Base-by-base conservation (phyloP, 345 rosid species). In the Syzygium aqueum region DNA sequence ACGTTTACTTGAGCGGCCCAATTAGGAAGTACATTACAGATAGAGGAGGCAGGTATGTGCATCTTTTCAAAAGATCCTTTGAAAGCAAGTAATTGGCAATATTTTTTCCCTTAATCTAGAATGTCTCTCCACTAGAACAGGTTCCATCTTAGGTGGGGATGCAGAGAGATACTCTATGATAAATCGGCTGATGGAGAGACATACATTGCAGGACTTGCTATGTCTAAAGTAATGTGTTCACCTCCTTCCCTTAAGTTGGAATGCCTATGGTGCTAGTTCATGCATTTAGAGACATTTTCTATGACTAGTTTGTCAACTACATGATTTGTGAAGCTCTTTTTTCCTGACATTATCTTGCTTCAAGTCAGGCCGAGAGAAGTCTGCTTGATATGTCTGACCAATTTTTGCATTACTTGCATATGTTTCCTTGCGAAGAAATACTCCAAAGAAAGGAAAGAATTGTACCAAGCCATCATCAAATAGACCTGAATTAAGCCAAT, bases 131-230 rank as follows among this genome's bases (percentile, higher is more conserved):
- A 87, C 84, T 61, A 59, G 91, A 93, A 88, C 96, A 97, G 99
- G 93, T 96, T 97, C 89, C 99, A 97, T 93, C 92, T 97, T 80
- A 93, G 99, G 92, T 97, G 99, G 99, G 99, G 99, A 85, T 97
- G 99, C 94, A 93, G 99, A 89, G 93, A 95, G 93, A 89, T 97
- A 85, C 95, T 95, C 25, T 95, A 95, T 61, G 94, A 95, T 88
- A 93, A 87, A 91, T 87, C 95, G 87, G 87, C 94, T 51, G 89
- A 91, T 88, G 96, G 98, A 78, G 95, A 92, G 90, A 94, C 91
- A 86, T 93, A 90, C 87, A 94, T 97, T 88, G 93, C 91, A 13
- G 99, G 99, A 88, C 94, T 97, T 51, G 98, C 99, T 86, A 89
- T 95, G 85, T 97, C 99, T 43, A 97, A 90, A 92, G 99, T 97